A percentile compares a stretch with the other conserved stretches of the same genome.
Evolutionary conservation across 768 basidiomycete genomes (phyloP).

Genomic region (Xerocomus potaroensis): DNA sequence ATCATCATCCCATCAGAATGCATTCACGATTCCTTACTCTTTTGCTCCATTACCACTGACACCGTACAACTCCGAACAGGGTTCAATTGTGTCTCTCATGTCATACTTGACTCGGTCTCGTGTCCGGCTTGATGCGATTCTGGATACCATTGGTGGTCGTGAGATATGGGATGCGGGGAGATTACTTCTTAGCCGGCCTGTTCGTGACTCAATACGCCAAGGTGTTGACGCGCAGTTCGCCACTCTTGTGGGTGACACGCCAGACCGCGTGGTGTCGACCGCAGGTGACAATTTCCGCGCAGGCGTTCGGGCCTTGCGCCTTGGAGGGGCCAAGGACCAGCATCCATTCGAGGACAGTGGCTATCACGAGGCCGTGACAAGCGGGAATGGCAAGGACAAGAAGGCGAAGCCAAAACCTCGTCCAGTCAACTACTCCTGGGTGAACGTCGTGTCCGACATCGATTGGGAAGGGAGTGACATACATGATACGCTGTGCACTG

Average conservation of each 20-base stretch:
- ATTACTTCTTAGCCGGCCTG: conserved; percentile 45
- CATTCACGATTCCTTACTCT: conserved; percentile 28
- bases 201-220: conserved; percentile 27
- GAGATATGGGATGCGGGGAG: conserved; percentile 75
- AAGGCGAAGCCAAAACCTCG: conserved; percentile 33
- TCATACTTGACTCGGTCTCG: conserved; percentile 26
- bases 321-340: conserved; percentile 27
- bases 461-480: conserved; percentile 82
- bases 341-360: conserved; percentile 24
- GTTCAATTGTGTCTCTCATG: conserved; percentile 23
- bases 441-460: conserved; percentile 74
- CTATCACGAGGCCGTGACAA: conserved; percentile 20
- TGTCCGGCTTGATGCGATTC: conserved; percentile 64
- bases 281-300: conserved; percentile 71
- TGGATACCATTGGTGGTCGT: conserved; percentile 81
- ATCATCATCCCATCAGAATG: conserved; percentile 22
- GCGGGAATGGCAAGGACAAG: conserved; percentile 24
- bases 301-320: conserved; percentile 57
- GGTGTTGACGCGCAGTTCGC: conserved; percentile 56
- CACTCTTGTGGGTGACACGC: conserved; percentile 71
- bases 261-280: conserved; percentile 60
- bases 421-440: conserved; percentile 76
- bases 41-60: conserved; percentile 28
- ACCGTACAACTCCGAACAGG: conserved; percentile 26
- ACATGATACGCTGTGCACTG: conserved; percentile 43